Conservation (phyloP, 177 flowering plant genomes). For the Vitis hybrid region DNA sequence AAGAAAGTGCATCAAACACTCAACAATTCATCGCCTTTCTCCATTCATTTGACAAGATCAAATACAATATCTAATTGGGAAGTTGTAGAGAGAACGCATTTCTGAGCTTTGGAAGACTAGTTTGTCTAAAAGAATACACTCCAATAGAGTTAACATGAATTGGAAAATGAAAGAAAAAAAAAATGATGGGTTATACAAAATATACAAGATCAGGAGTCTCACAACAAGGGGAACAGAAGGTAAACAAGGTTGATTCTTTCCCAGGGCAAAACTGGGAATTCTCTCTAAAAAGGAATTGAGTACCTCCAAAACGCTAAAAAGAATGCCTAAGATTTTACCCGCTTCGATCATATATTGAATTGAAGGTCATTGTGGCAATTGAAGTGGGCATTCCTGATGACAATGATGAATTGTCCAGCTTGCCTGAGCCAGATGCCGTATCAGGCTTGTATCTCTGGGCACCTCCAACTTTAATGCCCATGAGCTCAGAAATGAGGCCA, state of each 20-base stretch:
- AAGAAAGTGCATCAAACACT: too few species aligned
- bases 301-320: too few species aligned
- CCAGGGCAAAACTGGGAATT: not conserved
- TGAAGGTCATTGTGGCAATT: constrained; percentile 50
- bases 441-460: constrained; percentile 10
- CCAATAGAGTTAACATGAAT: not conserved
- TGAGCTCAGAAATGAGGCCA: constrained; percentile 36
- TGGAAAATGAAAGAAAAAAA: too few species aligned
- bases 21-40: too few species aligned
- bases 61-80: too few species aligned
- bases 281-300: too few species aligned
- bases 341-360: constrained; percentile 47
- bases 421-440: constrained; percentile 16
- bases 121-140: not conserved
- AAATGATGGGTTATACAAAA: not conserved
- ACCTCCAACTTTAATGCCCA: constrained; percentile 7
- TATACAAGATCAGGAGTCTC: not conserved
- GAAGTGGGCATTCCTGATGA: constrained; percentile 22
- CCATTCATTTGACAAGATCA: too few species aligned
- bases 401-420: constrained; percentile 21
- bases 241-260: too few species aligned
- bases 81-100: too few species aligned
- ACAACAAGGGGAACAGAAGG: not conserved
- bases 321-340: not conserved
- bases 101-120: too few species aligned